Base-by-base conservation (phyloP, 306 rosid species). In the Vicia faba region DNA sequence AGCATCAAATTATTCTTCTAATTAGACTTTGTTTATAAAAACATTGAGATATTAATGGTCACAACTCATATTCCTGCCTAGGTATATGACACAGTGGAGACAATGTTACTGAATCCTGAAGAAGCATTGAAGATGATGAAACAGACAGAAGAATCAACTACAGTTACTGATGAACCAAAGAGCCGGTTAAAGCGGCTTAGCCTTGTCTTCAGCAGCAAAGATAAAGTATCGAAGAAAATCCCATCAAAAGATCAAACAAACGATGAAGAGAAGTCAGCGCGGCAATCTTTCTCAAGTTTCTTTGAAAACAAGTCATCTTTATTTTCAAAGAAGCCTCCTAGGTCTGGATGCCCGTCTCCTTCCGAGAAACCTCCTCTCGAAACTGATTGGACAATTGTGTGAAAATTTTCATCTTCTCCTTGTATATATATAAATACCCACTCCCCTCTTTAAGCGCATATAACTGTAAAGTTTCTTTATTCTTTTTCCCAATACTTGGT, bases 21-120 rank as follows among this genome's bases (percentile, higher is more conserved):
- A 15, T 4, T 19, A 36, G 48, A 36, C 48, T 40, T 20, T 23
- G 20, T 40, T 62, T 39, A 61, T 59, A 15, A 59, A n/a, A 59
- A 11, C 66, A 38, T 35, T 9, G 53, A 46, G 14, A 67, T 55
- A 40, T 25, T 65, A 35, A 69, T 49, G 70, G 8, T 51, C 43
- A 41, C 56, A n/a, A 64, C n/a, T 58, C 41, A 33, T 19, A 11
- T 69, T 61, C 40, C 19, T 65, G 61, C 66, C 33, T 67, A 95
- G 99, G 99, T 88, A 40, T 95, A 90, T 72, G 95, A 86, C 81
- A 86, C 99, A 18, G 84, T 95, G 81, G 99, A 95, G 85, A 77
- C 78, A 28, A 82, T 95, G 91, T 44, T 90, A 54, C 61, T 78
- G 60, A 86, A 88, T 86, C 96, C 99, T 1, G 97, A 90, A 11